These are phyloP conservation scores for Thermochaetoides dissita DNA, from an alignment of 2,329 filamentous ascomycete genomes.

Conservation along the genomic window DNA sequence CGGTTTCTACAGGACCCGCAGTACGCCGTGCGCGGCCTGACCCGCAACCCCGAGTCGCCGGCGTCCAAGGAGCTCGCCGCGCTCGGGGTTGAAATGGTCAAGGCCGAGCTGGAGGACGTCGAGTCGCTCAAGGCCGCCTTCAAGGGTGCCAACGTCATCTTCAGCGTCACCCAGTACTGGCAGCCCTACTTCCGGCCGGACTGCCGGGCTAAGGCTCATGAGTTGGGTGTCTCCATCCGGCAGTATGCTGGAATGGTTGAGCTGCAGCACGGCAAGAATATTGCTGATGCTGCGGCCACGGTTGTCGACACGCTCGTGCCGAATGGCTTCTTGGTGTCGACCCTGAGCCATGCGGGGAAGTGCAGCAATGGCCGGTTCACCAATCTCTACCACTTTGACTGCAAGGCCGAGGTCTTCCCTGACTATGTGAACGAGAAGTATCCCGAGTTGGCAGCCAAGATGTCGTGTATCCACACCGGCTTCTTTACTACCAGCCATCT, in stretches of 20 bases:
- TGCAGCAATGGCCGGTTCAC: slow-evolving; percentile 30
- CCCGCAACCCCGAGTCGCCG: slow-evolving; percentile 28
- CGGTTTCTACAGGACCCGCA: slow-evolving; percentile 26
- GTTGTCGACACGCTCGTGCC: slow-evolving; percentile 26
- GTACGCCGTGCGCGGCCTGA: slow-evolving; percentile 34
- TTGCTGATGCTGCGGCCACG: slow-evolving; percentile 37
- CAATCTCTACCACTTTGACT: slow-evolving; percentile 39
- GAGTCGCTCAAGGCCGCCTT: slow-evolving; percentile 27
- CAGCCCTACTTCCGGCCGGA: slow-evolving; percentile 33
- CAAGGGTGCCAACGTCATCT: slow-evolving; percentile 34
- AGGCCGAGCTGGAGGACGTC: slow-evolving; percentile 29
- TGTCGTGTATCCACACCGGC: slow-evolving; percentile 37
- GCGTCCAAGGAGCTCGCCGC: slow-evolving; percentile 26
- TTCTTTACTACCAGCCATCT: slow-evolving; percentile 34
- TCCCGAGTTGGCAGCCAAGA: slow-evolving; percentile 31
- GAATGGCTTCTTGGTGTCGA: slow-evolving; percentile 38
- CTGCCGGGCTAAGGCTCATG: slow-evolving; percentile 24
- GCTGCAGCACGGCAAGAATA: slow-evolving; percentile 37
- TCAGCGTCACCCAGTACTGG: slow-evolving; percentile 43
- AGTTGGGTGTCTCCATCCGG: slow-evolving; percentile 27
- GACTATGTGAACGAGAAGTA: slow-evolving; percentile 29
- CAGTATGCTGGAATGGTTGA: slow-evolving; percentile 35
- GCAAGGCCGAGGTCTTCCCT: slow-evolving; percentile 38
- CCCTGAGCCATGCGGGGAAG: slow-evolving; percentile 32
- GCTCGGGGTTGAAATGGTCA: slow-evolving; percentile 29